Percentiles rank a stretch among this genome's conserved stretches.
These are phyloP conservation scores for Artemisia annua DNA, from an alignment of 129 eudicot genomes.

Conservation along the genomic window DNA sequence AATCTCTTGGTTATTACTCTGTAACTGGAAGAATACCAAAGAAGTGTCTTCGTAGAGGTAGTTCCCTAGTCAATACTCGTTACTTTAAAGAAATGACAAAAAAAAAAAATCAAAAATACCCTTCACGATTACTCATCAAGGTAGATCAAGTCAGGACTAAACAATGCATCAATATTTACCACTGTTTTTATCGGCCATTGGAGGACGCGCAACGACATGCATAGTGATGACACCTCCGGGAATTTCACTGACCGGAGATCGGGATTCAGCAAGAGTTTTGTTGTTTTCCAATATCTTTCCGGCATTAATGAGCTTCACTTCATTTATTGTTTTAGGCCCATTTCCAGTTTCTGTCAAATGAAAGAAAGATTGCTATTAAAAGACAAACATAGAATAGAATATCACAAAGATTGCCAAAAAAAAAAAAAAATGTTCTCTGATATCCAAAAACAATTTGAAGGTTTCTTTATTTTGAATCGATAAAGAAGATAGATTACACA, in stretches of 20 bases:
- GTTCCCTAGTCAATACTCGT: not conserved
- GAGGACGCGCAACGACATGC: slow-evolving; percentile 64
- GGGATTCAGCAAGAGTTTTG: slow-evolving; percentile 57
- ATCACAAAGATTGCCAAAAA: slow-evolving; percentile 3
- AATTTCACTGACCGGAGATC: slow-evolving; percentile 52
- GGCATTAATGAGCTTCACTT: slow-evolving; percentile 65
- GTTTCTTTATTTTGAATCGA: not conserved
- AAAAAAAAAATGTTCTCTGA: not conserved
- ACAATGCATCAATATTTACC: slow-evolving; percentile 38
- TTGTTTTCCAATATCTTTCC: slow-evolving; percentile 66
- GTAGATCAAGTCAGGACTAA: not conserved
- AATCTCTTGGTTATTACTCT: not conserved
- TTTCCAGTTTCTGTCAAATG: slow-evolving; percentile 19
- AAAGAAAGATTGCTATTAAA: not conserved
- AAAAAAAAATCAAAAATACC: not conserved
- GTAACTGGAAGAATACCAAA: not conserved
- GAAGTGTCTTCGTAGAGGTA: no score
- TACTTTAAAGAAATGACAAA: no score
- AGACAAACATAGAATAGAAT: not conserved
- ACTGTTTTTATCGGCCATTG: slow-evolving; percentile 47
- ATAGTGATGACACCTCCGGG: slow-evolving; percentile 65
- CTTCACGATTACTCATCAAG: not conserved
- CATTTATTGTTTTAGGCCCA: slow-evolving; percentile 44
- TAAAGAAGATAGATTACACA: not conserved
- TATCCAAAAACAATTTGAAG: not conserved